phyloP scores from a whole-genome alignment of 2,329 filamentous ascomycete genomes.

The Verticillium albo-atrum region DNA sequence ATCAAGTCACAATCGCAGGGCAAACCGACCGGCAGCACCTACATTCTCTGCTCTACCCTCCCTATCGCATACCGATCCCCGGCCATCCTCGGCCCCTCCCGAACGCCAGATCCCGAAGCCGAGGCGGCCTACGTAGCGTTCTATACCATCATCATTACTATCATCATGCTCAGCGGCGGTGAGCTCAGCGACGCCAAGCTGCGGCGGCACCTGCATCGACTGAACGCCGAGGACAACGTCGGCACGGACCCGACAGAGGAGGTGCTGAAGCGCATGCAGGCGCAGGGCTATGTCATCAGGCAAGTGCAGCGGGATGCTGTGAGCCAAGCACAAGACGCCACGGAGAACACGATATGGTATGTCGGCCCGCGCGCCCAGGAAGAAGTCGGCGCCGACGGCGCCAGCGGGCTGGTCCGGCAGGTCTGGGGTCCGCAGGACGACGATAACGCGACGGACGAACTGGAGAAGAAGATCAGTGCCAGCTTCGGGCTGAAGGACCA shows the following conservation, averaged over 20 bases:
- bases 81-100: conserved; percentile 63
- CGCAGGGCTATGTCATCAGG: conserved; percentile 78
- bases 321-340: conserved; percentile 52
- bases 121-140: conserved; percentile 81
- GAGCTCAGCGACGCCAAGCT: conserved; percentile 74
- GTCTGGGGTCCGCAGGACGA: conserved; percentile 49
- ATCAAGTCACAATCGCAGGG: conserved; percentile 44
- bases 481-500: conserved; percentile 50
- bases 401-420: conserved; percentile 63
- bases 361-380: conserved; percentile 81
- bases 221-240: conserved; percentile 72
- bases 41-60: conserved; percentile 72
- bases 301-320: conserved; percentile 57
- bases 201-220: conserved; percentile 65
- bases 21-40: conserved; percentile 61
- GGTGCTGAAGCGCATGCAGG: conserved; percentile 68
- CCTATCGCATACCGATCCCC: conserved; percentile 63
- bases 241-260: conserved; percentile 72
- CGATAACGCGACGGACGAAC: conserved; percentile 40
- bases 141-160: conserved; percentile 72
- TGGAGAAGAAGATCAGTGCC: conserved; percentile 55
- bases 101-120: conserved; percentile 56
- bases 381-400: conserved; percentile 75
- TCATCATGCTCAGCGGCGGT: conserved; percentile 73
- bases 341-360: conserved; percentile 75